A percentile compares a stretch with the other conserved stretches of the same genome.
Evolutionary conservation across 768 basidiomycete species (phyloP).

Genomic region (Suillus weaverae): DNA sequence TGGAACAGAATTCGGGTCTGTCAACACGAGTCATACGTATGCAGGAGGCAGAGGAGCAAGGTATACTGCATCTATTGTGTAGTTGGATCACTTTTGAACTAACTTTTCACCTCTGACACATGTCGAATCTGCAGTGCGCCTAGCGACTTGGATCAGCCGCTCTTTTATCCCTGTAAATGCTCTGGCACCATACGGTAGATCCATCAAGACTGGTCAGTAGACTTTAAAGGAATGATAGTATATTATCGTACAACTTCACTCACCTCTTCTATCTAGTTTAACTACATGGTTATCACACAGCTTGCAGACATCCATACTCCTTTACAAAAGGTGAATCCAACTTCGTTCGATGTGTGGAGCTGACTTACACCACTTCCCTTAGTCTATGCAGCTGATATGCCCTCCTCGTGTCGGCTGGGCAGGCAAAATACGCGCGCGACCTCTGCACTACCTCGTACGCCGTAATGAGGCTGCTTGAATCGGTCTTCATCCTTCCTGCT

Average conservation of each 20-base stretch:
- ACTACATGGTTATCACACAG: conserved; percentile 94
- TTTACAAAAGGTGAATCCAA: conserved; percentile 80
- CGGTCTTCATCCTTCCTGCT: conserved; percentile 60
- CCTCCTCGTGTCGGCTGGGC: conserved; percentile 64
- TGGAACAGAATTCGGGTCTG: neutral
- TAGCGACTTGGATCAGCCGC: conserved; percentile 82
- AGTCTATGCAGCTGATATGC: conserved; percentile 91
- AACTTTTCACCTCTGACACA: conserved; percentile 54
- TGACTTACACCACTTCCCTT: conserved; percentile 12
- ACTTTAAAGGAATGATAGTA: neutral
- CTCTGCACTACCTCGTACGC: conserved; percentile 72
- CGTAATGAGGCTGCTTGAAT: conserved; percentile 63
- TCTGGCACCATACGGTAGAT: conserved; percentile 97
- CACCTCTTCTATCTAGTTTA: conserved; percentile 50
- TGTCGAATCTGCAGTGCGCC: conserved; percentile 96
- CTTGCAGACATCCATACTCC: conserved; percentile 86
- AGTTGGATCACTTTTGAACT: conserved; percentile 1
- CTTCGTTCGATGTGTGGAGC: conserved; percentile 3
- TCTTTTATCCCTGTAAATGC: conserved; percentile 96
- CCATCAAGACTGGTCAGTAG: conserved; percentile 88
- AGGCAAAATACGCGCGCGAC: conserved; percentile 79
- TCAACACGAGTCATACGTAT: conserved; percentile 27
- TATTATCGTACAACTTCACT: conserved; percentile 2
- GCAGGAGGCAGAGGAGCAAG: conserved; percentile 59
- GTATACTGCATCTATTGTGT: conserved; percentile 12